phyloP scores from a whole-genome alignment of 306 rosid species.

The Sophora flavescens region DNA sequence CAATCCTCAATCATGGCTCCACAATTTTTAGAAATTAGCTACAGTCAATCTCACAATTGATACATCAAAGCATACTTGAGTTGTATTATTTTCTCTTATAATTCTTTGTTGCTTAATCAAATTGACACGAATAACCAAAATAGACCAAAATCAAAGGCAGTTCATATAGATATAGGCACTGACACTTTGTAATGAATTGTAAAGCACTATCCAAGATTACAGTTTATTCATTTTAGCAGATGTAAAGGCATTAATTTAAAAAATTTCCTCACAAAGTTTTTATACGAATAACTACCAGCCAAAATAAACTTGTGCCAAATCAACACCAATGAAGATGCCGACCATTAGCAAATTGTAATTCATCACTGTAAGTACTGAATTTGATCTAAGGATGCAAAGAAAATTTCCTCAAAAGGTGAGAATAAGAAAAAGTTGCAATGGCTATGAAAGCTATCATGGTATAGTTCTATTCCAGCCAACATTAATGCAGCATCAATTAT shows the following conservation, averaged over 20 bases:
- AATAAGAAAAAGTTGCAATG: neutral
- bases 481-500: neutral
- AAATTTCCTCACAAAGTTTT: neutral
- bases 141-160: neutral
- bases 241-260: neutral
- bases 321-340: neutral
- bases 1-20: too few species aligned
- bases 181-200: neutral
- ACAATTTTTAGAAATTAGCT: neutral
- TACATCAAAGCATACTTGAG: neutral
- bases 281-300: neutral
- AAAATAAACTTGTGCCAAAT: neutral
- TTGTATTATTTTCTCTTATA: neutral
- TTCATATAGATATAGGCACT: neutral
- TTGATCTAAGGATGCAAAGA: conserved; percentile 2
- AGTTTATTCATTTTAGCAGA: neutral
- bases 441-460: neutral
- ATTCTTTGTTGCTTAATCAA: neutral
- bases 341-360: neutral
- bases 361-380: neutral
- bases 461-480: neutral
- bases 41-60: neutral
- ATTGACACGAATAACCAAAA: neutral
- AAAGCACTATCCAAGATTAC: conserved; percentile 5
- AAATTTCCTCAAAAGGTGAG: neutral